Conservation (phyloP, 2,329 filamentous ascomycete genomes). For the Penicillium sp. region DNA sequence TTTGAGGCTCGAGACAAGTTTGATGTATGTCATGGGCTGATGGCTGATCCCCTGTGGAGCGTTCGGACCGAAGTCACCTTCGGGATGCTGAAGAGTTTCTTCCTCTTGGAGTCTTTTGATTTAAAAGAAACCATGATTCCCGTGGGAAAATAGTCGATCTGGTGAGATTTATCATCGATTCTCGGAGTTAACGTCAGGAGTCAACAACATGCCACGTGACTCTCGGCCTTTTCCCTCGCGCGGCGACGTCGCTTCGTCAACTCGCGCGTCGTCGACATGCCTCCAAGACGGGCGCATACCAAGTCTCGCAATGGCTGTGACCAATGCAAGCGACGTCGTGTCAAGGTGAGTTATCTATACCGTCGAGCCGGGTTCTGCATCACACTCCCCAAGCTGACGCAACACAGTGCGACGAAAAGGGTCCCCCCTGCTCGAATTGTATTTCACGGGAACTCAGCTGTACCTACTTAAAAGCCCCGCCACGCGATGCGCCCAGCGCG, state of each 20-base stretch:
- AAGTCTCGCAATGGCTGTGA: constrained; percentile 52
- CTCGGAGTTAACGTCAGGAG: constrained; percentile 7
- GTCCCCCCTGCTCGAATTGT: constrained; percentile 49
- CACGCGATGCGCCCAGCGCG: constrained; percentile 20
- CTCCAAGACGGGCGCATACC: constrained; percentile 48
- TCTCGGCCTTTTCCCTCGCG: constrained; percentile 3
- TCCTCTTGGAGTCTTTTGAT: background rate
- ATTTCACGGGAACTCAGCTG: constrained; percentile 44
- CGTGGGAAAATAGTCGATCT: too few species aligned
- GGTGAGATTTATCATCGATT: background rate
- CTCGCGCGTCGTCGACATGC: constrained; percentile 33
- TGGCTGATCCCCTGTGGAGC: constrained; percentile 2
- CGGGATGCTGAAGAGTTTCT: background rate
- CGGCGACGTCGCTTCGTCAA: constrained; percentile 4
- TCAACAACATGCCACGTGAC: constrained; percentile 17
- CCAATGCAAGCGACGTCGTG: constrained; percentile 49
- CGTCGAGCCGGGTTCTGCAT: too few species aligned
- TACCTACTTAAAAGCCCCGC: constrained; percentile 34
- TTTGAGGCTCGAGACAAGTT: background rate
- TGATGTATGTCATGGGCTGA: background rate
- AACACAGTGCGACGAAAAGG: constrained; percentile 47
- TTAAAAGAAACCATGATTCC: background rate
- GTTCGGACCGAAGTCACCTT: background rate
- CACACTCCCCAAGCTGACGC: constrained; percentile 18
- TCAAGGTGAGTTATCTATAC: constrained; percentile 42